Percentiles rank a stretch among this genome's conserved stretches.
Conservation (phyloP, 768 basidiomycete genomes). For the Coprinopsis cinerea region DNA sequence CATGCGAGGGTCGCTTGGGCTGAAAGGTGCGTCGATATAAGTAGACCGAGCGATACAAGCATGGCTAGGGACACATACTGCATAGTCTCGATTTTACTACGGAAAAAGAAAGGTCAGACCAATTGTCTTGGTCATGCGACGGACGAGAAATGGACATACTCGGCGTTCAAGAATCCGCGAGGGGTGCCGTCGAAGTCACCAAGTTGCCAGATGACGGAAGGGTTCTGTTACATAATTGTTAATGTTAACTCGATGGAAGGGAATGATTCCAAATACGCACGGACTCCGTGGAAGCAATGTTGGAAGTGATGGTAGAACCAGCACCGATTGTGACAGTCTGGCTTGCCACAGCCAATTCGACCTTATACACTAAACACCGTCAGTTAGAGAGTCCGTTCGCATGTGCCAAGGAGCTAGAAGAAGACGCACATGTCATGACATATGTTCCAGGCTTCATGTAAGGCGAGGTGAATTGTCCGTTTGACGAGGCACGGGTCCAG, state of each 20-base stretch:
- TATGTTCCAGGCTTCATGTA: slow-evolving; percentile 42
- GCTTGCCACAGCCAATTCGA: slow-evolving; percentile 26
- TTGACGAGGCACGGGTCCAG: slow-evolving; percentile 27
- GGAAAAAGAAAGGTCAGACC: neutral
- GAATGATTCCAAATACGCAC: slow-evolving; percentile 13
- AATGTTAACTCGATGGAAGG: neutral
- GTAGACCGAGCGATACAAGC: neutral
- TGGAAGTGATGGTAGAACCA: slow-evolving; percentile 21
- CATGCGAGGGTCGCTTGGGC: slow-evolving; percentile 32
- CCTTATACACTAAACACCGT: slow-evolving; percentile 27
- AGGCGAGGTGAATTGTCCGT: slow-evolving; percentile 29
- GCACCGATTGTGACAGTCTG: slow-evolving; percentile 22
- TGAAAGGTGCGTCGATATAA: slow-evolving; percentile 3
- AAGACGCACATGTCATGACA: slow-evolving; percentile 30
- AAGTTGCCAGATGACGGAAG: slow-evolving; percentile 28
- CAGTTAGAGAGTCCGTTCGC: neutral
- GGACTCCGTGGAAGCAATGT: slow-evolving; percentile 26
- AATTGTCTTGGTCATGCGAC: neutral
- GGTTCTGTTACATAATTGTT: slow-evolving; percentile 16
- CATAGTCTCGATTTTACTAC: slow-evolving; percentile 29
- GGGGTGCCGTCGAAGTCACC: slow-evolving; percentile 34
- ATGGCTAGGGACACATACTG: slow-evolving; percentile 19
- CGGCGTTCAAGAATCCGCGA: slow-evolving; percentile 31
- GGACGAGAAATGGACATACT: slow-evolving; percentile 18
- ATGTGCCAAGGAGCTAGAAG: neutral